Evolutionary conservation across 2,329 filamentous ascomycete species (phyloP).

Genomic region (Penicillium sp.): DNA sequence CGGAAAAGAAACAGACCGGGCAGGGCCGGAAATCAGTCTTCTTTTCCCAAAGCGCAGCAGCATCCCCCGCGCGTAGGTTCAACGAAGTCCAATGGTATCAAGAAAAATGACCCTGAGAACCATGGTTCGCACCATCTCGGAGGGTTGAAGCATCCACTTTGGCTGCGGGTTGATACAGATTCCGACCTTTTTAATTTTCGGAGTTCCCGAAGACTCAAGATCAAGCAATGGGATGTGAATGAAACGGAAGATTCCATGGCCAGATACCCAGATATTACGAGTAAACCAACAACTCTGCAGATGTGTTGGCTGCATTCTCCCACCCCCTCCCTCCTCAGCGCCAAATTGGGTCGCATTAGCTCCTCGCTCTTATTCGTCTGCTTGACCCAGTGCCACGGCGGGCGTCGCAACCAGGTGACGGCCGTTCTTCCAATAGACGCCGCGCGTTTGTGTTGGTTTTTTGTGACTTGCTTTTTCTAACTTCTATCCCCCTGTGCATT

Average conservation of each 20-base stretch:
- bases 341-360: slow-evolving; percentile 30
- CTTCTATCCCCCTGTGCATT: neutral
- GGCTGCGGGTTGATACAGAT: too few species aligned
- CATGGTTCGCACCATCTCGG: slow-evolving; percentile 20
- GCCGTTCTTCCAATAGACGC: slow-evolving; percentile 30
- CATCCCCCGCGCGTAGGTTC: neutral
- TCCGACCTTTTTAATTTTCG: neutral
- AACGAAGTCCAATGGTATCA: neutral
- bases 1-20: neutral
- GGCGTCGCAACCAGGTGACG: slow-evolving; percentile 29
- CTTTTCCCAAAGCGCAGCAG: slow-evolving; percentile 2
- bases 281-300: slow-evolving; percentile 9
- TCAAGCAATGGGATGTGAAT: neutral
- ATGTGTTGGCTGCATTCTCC: slow-evolving; percentile 24
- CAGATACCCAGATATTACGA: neutral
- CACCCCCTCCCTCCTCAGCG: neutral
- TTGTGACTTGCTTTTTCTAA: slow-evolving; percentile 5
- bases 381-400: slow-evolving; percentile 23
- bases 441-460: slow-evolving; percentile 31
- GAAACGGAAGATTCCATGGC: neutral
- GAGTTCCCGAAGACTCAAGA: neutral
- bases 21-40: neutral
- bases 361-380: slow-evolving; percentile 19
- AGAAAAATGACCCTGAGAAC: slow-evolving; percentile 6
- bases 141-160: neutral